Evolutionary conservation across 2,329 filamentous ascomycete species (phyloP).

Genomic region (Neophaeococcomyces aloes): DNA sequence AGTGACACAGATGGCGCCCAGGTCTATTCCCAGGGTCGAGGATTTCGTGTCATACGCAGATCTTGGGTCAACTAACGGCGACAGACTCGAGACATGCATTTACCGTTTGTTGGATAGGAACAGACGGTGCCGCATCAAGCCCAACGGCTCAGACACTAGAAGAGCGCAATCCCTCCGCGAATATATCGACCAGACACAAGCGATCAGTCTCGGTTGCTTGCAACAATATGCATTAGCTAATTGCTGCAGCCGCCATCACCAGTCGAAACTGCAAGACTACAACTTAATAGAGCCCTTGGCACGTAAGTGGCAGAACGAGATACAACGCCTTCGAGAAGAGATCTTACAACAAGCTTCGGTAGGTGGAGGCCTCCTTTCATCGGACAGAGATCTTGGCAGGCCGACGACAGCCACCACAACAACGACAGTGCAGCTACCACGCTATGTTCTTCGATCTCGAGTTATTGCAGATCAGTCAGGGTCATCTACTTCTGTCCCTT

Average conservation of each 20-base stretch:
- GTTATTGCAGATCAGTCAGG: neutral
- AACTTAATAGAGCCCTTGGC: neutral
- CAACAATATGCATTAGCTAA: neutral
- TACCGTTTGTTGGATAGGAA: neutral
- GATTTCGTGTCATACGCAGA: neutral
- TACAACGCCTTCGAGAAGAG: neutral
- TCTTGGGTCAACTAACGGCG: neutral
- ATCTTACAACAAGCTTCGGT: neutral
- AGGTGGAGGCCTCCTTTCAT: neutral
- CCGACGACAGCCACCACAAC: neutral
- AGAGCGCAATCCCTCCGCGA: neutral
- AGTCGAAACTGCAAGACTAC: neutral
- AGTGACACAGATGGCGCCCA: no score
- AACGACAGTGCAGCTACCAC: neutral
- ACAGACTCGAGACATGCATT: neutral
- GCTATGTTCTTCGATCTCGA: conserved; percentile 1
- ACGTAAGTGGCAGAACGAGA: neutral
- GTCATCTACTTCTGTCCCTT: neutral
- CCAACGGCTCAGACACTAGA: neutral
- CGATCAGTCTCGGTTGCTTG: neutral
- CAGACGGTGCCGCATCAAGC: neutral
- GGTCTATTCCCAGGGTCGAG: neutral
- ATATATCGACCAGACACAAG: neutral
- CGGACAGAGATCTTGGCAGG: neutral
- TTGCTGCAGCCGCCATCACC: neutral